Evolutionary conservation across 345 rosid species (phyloP), one percentile per base, ranked within the genome.

Genomic region (Boechera retrofracta): DNA sequence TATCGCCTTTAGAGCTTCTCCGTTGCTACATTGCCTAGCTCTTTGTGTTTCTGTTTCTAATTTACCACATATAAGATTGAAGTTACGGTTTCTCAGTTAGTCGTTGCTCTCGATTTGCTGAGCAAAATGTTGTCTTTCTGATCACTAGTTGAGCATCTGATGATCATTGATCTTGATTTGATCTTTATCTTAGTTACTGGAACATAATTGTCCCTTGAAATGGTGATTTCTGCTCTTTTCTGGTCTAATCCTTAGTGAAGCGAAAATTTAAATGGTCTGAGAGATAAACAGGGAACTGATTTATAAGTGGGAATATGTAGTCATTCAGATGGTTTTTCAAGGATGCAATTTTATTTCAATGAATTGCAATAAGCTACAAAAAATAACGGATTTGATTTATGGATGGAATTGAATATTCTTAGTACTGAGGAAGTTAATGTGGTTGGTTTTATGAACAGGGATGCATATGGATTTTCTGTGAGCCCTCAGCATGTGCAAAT

Each of bases 381-480:
- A 21, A 31, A 60, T 10, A 33, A 35, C 2, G 4, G 48, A 66
- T 35, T 0, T 31, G 39, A 61, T 47, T 65, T 73, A 36, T 62
- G 42, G 51, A 74, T 78, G 15, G 24, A 39, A 70, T 28, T 55
- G 18, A 28, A 49, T 66, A 56, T 71, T 52, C 16, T 44, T 31
- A 31, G 63, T 32, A 21, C 31, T 71, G 44, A 69, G 3, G 64
- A 69, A 67, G 71, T 41, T 63, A 42, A 59, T 74, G 8, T 21
- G 56, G 45, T 57, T 61, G 55, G 48, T 61, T 35, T 76, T 59
- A 52, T 73, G 55, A 69, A 66, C 93, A 95, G 99, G 89, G 99
- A 95, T 86, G 94, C 97, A 0, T 95, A 95, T 85, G 99, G 99
- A 74, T 95, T 95, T 84, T 87, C 94, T 21, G 98, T 95, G 80